These are phyloP conservation scores for Helianthus annuus DNA, from an alignment of 129 eudicot species.

Conservation along the genomic window DNA sequence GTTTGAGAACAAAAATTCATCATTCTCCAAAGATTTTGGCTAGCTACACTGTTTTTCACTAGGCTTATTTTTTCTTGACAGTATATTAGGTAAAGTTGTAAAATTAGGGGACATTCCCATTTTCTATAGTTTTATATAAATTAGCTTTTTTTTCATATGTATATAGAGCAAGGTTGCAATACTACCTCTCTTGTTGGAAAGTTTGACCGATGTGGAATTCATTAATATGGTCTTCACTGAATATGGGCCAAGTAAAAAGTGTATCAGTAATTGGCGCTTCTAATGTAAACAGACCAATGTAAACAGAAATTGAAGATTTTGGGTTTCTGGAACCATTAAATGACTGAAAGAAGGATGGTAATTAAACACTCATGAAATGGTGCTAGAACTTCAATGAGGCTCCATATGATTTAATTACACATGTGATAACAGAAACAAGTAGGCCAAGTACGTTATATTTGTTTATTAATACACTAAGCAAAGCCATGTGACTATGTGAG, in stretches of 20 bases:
- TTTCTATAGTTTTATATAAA: constrained; percentile 12
- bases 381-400: no score
- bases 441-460: not conserved
- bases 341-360: no score
- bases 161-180: not conserved
- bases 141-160: not conserved
- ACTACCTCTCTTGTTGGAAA: not conserved
- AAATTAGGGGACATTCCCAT: not conserved
- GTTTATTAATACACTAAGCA: not conserved
- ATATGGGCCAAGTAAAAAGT: no score
- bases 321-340: no score
- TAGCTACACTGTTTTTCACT: no score
- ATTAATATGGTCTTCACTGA: not conserved
- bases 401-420: not conserved
- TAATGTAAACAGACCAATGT: no score
- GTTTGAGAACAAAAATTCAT: no score
- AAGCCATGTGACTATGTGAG: constrained; percentile 15
- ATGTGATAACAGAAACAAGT: not conserved
- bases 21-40: no score
- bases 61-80: not conserved
- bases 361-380: no score
- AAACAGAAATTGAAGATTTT: no score
- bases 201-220: not conserved
- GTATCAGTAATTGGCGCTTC: no score
- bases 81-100: not conserved